These are phyloP conservation scores for Anisodus tanguticus DNA, from an alignment of 257 asterid genomes.

Conservation along the genomic window DNA sequence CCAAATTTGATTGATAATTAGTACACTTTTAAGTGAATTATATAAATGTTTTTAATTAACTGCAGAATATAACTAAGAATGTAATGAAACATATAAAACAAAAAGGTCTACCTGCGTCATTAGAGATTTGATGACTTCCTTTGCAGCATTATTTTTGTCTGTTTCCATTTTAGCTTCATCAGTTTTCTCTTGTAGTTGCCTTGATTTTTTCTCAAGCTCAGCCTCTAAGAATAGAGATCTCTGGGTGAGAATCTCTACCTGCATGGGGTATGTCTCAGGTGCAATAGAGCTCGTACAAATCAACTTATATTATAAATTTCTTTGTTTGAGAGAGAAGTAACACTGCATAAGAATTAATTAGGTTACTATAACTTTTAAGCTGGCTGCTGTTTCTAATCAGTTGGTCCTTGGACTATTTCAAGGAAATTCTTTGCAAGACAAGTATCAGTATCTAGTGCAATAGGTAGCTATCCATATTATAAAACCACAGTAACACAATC, in stretches of 20 bases:
- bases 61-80: slow-evolving; percentile 25
- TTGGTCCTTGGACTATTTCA: background rate
- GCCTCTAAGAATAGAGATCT: slow-evolving; percentile 56
- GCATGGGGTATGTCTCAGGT: slow-evolving; percentile 31
- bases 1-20: slow-evolving; percentile 9
- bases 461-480: background rate
- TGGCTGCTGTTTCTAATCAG: slow-evolving; percentile 13
- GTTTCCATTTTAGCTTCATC: slow-evolving; percentile 50
- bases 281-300: background rate
- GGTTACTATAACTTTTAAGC: background rate
- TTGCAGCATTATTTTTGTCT: slow-evolving; percentile 57
- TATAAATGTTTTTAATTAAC: slow-evolving; percentile 1
- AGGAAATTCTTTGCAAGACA: slow-evolving; percentile 19
- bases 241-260: slow-evolving; percentile 64
- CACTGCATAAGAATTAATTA: background rate
- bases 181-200: slow-evolving; percentile 50
- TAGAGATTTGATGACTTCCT: slow-evolving; percentile 59
- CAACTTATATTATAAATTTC: slow-evolving; percentile 4
- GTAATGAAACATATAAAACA: slow-evolving; percentile 1
- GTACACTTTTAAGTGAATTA: background rate
- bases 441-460: slow-evolving; percentile 20
- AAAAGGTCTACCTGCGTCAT: slow-evolving; percentile 52
- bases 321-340: slow-evolving; percentile 21
- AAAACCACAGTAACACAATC: background rate
- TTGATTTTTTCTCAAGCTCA: slow-evolving; percentile 59